Evolutionary conservation across 73 alveolate species (phyloP).

Genomic region (Blepharisma stoltei): DNA sequence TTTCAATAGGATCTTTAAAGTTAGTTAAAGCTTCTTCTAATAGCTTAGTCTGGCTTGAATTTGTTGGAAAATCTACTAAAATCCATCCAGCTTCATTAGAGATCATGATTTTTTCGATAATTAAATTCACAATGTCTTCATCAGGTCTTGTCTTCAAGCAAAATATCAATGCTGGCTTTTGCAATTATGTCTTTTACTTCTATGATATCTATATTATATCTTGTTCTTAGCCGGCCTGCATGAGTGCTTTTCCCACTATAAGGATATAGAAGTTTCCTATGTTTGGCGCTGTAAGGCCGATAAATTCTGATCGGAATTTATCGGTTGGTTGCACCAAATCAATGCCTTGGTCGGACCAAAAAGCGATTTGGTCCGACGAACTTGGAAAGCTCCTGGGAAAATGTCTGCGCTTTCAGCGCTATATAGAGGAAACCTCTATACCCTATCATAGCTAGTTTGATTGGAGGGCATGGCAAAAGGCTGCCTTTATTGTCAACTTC

Average conservation of each 20-base stretch:
- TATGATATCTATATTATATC: conserved; percentile 44
- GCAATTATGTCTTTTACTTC: conserved; percentile 40
- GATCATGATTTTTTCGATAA: not conserved
- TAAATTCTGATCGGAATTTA: too few relatives aligned
- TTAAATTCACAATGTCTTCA: conserved; percentile 17
- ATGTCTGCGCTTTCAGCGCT: too few relatives aligned
- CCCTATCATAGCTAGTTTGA: conserved; percentile 87
- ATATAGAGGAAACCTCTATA: too few relatives aligned
- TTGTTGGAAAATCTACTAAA: conserved; percentile 88
- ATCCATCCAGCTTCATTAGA: conserved; percentile 71
- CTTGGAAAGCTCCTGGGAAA: too few relatives aligned
- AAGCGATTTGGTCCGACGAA: too few relatives aligned
- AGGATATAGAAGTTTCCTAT: too few relatives aligned
- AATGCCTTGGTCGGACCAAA: too few relatives aligned
- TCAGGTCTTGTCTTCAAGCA: conserved; percentile 22
- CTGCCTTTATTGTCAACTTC: not conserved
- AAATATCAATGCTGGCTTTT: conserved; percentile 30
- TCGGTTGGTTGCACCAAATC: too few relatives aligned
- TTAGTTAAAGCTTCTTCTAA: conserved; percentile 85
- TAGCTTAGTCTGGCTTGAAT: conserved; percentile 79
- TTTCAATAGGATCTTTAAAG: conserved; percentile 75
- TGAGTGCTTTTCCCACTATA: conserved; percentile 91
- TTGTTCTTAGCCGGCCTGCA: conserved; percentile 57
- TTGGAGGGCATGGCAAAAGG: conserved; percentile 46
- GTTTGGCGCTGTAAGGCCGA: too few relatives aligned